Conservation (phyloP, 805 yeast species). For the Blastobotrys attinorum region DNA sequence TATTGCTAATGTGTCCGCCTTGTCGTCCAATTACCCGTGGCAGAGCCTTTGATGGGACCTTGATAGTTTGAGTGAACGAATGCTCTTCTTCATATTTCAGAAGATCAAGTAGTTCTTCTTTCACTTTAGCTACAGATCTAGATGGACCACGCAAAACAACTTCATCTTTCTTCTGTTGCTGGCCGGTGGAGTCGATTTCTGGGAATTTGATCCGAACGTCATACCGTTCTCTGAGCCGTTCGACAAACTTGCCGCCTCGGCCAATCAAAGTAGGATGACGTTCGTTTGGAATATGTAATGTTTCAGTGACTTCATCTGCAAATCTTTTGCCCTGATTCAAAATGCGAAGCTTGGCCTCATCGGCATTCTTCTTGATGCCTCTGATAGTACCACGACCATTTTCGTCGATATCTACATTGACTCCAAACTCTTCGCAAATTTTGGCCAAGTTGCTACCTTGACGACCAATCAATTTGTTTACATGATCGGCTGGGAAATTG, state of each 20-base stretch:
- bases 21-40: conserved; percentile 83
- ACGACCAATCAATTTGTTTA: conserved; percentile 83
- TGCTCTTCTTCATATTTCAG: conserved; percentile 82
- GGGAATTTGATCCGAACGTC: conserved; percentile 77
- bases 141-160: conserved; percentile 81
- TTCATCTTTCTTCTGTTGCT: conserved; percentile 39
- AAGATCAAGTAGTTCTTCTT: conserved; percentile 75
- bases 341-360: conserved; percentile 58
- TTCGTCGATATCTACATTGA: conserved; percentile 65
- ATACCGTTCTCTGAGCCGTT: conserved; percentile 82
- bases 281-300: conserved; percentile 63
- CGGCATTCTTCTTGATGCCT: conserved; percentile 75
- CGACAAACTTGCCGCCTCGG: conserved; percentile 68
- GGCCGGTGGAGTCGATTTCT: conserved; percentile 9
- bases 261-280: conserved; percentile 83
- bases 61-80: conserved; percentile 56
- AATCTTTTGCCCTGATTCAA: conserved; percentile 55
- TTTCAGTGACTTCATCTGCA: conserved; percentile 70
- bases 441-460: conserved; percentile 69
- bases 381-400: conserved; percentile 49
- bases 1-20: conserved; percentile 77
- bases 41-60: conserved; percentile 66
- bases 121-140: conserved; percentile 75
- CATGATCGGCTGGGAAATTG: conserved; percentile 55
- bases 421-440: conserved; percentile 65